Evolutionary conservation across 179 eudicot genomes (phyloP).

Genomic region (Amaranthus tricolor): DNA sequence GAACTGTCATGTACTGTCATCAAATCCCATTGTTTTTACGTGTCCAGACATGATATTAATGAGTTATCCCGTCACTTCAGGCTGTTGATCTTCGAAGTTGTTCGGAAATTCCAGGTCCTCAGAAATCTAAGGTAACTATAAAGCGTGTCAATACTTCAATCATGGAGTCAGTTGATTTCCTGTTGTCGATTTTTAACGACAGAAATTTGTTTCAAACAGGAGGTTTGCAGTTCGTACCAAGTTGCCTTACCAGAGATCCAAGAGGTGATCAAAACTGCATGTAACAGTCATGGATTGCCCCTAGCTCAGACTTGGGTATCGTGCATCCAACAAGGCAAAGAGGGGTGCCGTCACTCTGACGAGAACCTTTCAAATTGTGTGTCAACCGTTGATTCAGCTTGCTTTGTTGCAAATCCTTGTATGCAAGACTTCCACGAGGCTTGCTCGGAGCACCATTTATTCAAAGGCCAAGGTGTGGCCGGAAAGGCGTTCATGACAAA

Average conservation of each 20-base stretch:
- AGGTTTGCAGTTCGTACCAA: slow-evolving; percentile 49
- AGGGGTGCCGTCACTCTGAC: slow-evolving; percentile 72
- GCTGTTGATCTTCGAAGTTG: slow-evolving; percentile 80
- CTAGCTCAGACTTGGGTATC: slow-evolving; percentile 92
- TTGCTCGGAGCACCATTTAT: slow-evolving; percentile 82
- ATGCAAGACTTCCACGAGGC: slow-evolving; percentile 70
- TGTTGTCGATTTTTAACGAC: background rate
- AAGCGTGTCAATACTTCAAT: background rate
- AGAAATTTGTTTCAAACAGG: slow-evolving; percentile 34
- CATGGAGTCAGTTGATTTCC: background rate
- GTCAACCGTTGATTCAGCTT: slow-evolving; percentile 80
- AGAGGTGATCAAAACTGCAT: slow-evolving; percentile 60
- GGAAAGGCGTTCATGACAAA: slow-evolving; percentile 76
- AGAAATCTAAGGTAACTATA: slow-evolving; percentile 50
- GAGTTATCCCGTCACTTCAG: slow-evolving; percentile 31
- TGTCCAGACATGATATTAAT: background rate
- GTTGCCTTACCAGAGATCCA: slow-evolving; percentile 72
- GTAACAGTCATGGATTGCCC: slow-evolving; percentile 66
- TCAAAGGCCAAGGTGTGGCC: slow-evolving; percentile 78
- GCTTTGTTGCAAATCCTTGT: slow-evolving; percentile 51
- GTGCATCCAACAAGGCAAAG: slow-evolving; percentile 75
- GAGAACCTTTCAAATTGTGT: slow-evolving; percentile 61
- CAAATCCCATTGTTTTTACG: no score
- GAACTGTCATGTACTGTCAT: no score
- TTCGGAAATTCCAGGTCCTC: slow-evolving; percentile 50